Evolutionary conservation across 768 basidiomycete species (phyloP), one percentile per base, ranked within the genome.

Genomic region (Kondoa subrosea): DNA sequence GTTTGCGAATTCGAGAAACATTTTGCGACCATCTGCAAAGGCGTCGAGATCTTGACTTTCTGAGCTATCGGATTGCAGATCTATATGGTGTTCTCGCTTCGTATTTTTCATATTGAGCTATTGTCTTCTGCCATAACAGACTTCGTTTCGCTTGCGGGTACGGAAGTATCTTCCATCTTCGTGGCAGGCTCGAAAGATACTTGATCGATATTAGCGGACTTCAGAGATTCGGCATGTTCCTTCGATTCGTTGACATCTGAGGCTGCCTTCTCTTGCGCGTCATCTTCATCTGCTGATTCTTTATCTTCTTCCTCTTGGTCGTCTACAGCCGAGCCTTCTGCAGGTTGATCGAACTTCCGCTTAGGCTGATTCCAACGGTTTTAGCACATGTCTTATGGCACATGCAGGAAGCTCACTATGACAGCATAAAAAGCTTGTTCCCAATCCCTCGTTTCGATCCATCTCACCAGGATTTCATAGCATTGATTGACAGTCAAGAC

Each of bases 401-500:
- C 14, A 1, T 32, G 14, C 62, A 3, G 26, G 58, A 4, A 25
- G 31, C 58, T 25, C 4, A 63, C 61, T 12, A 99, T 88, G 64
- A 93, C 88, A n/a, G 83, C 81, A 74, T 87, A 83, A 65, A 99
- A 82, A 0, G 95, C 89, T 67, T 83, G 77, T 74, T 87, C 84
- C 95, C 95, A 99, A 72, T 87, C 82, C 70, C 66, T 33, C 4
- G 57, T 63, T 25, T 68, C 60, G 1, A 61, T 29, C 56, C 90
- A 97, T 72, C 85, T 84, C 25, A 91, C 77, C 67, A 99, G 80
- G 71, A 97, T 95, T 77, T 93, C 90, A 75, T 63, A 71, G 29
- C 69, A 83, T 78, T 96, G 95, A 77, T 99, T 97, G 66, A 99
- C 91, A 0, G 95, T 99, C 71, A 99, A 81, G 33, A 99, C 91